A percentile compares a stretch with the other conserved stretches of the same genome.
Evolutionary conservation across 2,329 filamentous ascomycete genomes (phyloP).

Genomic region (Exophiala aquamarina): DNA sequence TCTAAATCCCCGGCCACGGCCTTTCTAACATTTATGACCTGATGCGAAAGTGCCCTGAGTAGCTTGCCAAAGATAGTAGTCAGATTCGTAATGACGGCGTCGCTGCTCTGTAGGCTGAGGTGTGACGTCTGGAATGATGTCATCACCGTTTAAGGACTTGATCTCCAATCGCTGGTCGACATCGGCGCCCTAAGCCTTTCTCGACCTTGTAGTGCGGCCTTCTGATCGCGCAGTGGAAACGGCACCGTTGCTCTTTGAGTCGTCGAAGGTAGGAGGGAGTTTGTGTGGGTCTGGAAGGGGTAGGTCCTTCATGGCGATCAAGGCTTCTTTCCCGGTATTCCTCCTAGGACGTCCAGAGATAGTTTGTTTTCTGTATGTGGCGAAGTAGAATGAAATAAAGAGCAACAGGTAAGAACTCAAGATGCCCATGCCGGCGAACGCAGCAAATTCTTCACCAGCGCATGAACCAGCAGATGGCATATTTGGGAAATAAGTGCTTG

Average conservation of each 20-base stretch:
- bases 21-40: too few relatives aligned
- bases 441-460: constrained; percentile 94
- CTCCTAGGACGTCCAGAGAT: constrained; percentile 44
- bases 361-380: constrained; percentile 78
- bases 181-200: constrained; percentile 42
- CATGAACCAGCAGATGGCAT: constrained; percentile 83
- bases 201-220: constrained; percentile 46
- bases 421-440: constrained; percentile 87
- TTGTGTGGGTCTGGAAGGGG: constrained; percentile 51
- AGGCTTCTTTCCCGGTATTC: constrained; percentile 74
- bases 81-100: too few relatives aligned
- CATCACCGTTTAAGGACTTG: constrained; percentile 13
- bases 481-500: constrained; percentile 81
- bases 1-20: too few relatives aligned
- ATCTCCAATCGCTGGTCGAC: constrained; percentile 17
- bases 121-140: background rate
- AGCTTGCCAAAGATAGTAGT: too few relatives aligned
- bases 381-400: constrained; percentile 98
- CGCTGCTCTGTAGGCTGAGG: too few relatives aligned
- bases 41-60: too few relatives aligned
- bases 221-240: constrained; percentile 39
- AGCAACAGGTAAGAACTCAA: constrained; percentile 93
- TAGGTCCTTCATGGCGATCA: constrained; percentile 80
- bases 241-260: constrained; percentile 33
- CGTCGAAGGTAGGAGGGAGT: constrained; percentile 7